Evolutionary conservation across 371 early-diverging fungal genomes (phyloP).

Genomic region (Mortierella sp.): DNA sequence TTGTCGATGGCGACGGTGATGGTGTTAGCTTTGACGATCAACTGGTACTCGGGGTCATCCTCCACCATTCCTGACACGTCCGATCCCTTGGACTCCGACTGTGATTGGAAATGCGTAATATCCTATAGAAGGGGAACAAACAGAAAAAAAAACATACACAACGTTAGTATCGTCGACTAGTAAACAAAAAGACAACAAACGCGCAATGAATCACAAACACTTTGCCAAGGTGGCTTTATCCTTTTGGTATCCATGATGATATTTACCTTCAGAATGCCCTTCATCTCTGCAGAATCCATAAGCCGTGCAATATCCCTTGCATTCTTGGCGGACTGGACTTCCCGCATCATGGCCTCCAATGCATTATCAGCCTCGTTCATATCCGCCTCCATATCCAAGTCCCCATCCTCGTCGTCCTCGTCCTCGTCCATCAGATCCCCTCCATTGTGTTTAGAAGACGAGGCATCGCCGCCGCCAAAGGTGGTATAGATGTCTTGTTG

Average conservation of each 20-base stretch:
- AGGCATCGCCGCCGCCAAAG: conserved; percentile 42
- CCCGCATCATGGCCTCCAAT: conserved; percentile 41
- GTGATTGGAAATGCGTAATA: conserved; percentile 67
- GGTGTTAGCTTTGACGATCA: conserved; percentile 91
- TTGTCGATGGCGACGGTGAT: conserved; percentile 89
- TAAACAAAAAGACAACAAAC: neutral
- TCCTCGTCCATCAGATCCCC: conserved; percentile 54
- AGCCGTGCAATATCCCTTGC: conserved; percentile 53
- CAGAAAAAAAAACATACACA: conserved; percentile 8
- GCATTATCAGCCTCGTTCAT: conserved; percentile 56
- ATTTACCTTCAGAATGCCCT: conserved; percentile 40
- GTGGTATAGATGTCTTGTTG: conserved; percentile 1
- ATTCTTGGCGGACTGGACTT: conserved; percentile 28
- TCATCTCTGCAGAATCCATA: conserved; percentile 55
- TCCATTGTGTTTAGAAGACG: conserved; percentile 20
- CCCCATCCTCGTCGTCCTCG: conserved; percentile 60
- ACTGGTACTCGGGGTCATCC: conserved; percentile 89
- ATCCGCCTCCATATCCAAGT: conserved; percentile 55
- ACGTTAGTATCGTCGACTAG: neutral
- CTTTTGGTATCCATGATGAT: conserved; percentile 8
- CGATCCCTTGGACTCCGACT: conserved; percentile 55
- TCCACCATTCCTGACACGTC: conserved; percentile 74
- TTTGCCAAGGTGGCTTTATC: too few relatives aligned
- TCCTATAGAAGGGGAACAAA: conserved; percentile 52
- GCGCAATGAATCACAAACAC: neutral